Percentiles rank a stretch among this genome's conserved stretches.
These are phyloP conservation scores for Rhizopus stolonifer DNA, from an alignment of 371 early-diverging fungal genomes.

Conservation along the genomic window DNA sequence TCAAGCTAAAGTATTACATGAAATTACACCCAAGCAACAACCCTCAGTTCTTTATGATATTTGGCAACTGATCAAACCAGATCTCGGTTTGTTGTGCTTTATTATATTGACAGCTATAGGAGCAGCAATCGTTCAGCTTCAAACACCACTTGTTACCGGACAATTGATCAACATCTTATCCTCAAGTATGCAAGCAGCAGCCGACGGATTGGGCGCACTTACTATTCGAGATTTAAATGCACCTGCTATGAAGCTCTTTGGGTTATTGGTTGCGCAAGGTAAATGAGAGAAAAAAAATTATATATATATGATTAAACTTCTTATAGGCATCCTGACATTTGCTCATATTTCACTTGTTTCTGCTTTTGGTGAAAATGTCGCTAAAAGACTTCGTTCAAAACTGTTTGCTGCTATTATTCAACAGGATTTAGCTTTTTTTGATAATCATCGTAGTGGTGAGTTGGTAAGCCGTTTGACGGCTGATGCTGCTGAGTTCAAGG, in stretches of 20 bases:
- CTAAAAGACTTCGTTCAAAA: conserved; percentile 54
- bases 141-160: conserved; percentile 73
- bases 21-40: neutral
- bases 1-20: conserved; percentile 2
- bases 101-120: conserved; percentile 63
- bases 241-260: conserved; percentile 57
- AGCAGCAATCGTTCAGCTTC: conserved; percentile 66
- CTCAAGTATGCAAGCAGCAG: conserved; percentile 27
- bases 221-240: conserved; percentile 44
- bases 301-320: neutral
- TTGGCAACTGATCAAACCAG: conserved; percentile 56
- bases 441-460: conserved; percentile 63
- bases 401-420: conserved; percentile 58
- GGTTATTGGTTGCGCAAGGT: conserved; percentile 60
- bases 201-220: conserved; percentile 21
- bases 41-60: conserved; percentile 32
- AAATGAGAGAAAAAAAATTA: neutral
- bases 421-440: conserved; percentile 78
- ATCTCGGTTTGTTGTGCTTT: conserved; percentile 49
- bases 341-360: conserved; percentile 74
- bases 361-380: conserved; percentile 70
- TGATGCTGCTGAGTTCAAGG: conserved; percentile 76
- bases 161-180: conserved; percentile 71
- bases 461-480: conserved; percentile 65
- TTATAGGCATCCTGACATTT: conserved; percentile 60